phyloP scores from a whole-genome alignment of 164 flowering plant genomes.

The Magnolia officinalis region DNA sequence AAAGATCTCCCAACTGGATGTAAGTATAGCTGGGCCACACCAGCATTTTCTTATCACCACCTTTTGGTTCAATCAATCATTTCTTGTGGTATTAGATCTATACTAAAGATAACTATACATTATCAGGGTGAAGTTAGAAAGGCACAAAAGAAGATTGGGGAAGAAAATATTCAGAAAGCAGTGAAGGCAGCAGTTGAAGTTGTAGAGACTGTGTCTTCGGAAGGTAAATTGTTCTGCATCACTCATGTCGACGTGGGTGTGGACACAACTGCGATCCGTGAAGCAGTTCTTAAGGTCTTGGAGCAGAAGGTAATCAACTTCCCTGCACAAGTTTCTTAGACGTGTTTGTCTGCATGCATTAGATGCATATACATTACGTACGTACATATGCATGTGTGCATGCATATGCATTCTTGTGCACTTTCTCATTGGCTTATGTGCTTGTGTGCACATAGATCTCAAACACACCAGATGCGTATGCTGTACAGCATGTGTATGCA shows the following conservation, averaged over 20 bases:
- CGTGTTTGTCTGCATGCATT: not conserved
- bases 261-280: conserved; percentile 81
- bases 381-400: not conserved
- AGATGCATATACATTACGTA: not conserved
- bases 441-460: not conserved
- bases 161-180: conserved; percentile 74
- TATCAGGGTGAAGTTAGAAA: conserved; percentile 69
- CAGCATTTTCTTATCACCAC: not conserved
- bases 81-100: not conserved
- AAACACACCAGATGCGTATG: not conserved
- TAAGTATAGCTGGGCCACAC: conserved; percentile 16
- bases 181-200: conserved; percentile 44
- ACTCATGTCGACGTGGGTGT: conserved; percentile 70
- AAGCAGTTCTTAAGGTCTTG: conserved; percentile 67
- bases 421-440: not conserved
- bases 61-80: not conserved
- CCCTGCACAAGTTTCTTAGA: too few relatives aligned
- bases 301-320: conserved; percentile 3
- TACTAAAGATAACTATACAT: too few relatives aligned
- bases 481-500: not conserved
- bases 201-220: conserved; percentile 65
- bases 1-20: conserved; percentile 69
- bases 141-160: conserved; percentile 76
- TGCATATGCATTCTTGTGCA: too few relatives aligned
- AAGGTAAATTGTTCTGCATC: conserved; percentile 71